A percentile compares a stretch with the other conserved stretches of the same genome.
phyloP scores from a whole-genome alignment of 225 moss, liverwort and hornwort genomes.

The Physcomitrium patens region DNA sequence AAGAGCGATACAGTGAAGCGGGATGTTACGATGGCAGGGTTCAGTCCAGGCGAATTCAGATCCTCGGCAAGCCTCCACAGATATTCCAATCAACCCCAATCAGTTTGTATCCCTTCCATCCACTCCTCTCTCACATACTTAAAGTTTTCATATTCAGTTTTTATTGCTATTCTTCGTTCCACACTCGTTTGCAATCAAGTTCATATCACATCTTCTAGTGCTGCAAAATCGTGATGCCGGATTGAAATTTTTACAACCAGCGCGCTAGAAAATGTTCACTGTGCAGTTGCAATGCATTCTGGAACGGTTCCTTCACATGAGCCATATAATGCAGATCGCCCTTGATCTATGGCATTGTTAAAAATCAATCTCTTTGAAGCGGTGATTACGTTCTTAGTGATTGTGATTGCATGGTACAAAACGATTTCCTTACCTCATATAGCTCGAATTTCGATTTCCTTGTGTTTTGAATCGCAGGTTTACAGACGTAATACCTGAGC shows the following conservation, averaged over 20 bases:
- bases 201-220: neutral
- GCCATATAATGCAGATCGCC: neutral
- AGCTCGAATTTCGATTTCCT: constrained; percentile 2
- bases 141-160: neutral
- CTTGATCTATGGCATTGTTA: constrained; percentile 1
- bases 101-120: constrained; percentile 39
- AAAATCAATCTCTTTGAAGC: neutral
- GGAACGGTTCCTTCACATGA: neutral
- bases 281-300: neutral
- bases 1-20: constrained; percentile 24
- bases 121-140: neutral
- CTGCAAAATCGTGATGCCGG: neutral
- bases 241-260: neutral
- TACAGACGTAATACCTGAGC: constrained; percentile 51
- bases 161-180: neutral
- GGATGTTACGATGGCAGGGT: constrained; percentile 66
- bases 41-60: constrained; percentile 58
- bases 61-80: constrained; percentile 45
- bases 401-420: neutral
- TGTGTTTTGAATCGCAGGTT: constrained; percentile 41
- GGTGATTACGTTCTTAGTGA: neutral
- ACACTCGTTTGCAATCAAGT: neutral
- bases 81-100: constrained; percentile 48
- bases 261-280: neutral
- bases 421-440: neutral